Conservation (phyloP, 148 eudicot species). For the Linanthus parryae region DNA sequence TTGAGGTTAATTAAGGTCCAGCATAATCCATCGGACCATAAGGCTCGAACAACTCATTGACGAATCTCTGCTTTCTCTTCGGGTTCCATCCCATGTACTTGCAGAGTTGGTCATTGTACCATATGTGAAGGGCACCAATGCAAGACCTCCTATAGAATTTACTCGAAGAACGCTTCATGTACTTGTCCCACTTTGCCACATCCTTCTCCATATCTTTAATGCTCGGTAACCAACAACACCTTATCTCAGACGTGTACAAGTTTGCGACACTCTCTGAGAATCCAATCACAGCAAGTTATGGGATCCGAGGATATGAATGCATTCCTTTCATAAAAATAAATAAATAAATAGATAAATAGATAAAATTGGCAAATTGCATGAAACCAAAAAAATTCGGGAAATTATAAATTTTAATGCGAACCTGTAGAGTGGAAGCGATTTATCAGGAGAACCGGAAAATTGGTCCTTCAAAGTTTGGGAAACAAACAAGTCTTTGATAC, state of each 20-base stretch:
- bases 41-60: conserved; percentile 56
- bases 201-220: conserved; percentile 57
- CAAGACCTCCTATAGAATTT: conserved; percentile 40
- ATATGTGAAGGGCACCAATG: conserved; percentile 45
- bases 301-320: conserved; percentile 73
- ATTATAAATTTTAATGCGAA: no score
- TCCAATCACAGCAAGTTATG: conserved; percentile 60
- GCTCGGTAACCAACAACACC: conserved; percentile 59
- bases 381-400: background rate
- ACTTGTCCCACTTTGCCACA: conserved; percentile 36
- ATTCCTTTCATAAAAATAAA: conserved; percentile 31
- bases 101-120: conserved; percentile 68
- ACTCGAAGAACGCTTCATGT: conserved; percentile 29
- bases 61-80: conserved; percentile 42
- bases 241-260: conserved; percentile 52
- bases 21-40: conserved; percentile 60
- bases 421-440: conserved; percentile 50
- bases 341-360: no score
- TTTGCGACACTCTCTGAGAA: conserved; percentile 53
- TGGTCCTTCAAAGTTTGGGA: conserved; percentile 25
- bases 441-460: conserved; percentile 22
- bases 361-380: background rate
- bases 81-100: conserved; percentile 83
- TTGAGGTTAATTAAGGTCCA: no score
- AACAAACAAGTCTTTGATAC: conserved; percentile 34